These are phyloP conservation scores for Fusarium redolens DNA, from an alignment of 2,329 filamentous ascomycete genomes.

Conservation along the genomic window DNA sequence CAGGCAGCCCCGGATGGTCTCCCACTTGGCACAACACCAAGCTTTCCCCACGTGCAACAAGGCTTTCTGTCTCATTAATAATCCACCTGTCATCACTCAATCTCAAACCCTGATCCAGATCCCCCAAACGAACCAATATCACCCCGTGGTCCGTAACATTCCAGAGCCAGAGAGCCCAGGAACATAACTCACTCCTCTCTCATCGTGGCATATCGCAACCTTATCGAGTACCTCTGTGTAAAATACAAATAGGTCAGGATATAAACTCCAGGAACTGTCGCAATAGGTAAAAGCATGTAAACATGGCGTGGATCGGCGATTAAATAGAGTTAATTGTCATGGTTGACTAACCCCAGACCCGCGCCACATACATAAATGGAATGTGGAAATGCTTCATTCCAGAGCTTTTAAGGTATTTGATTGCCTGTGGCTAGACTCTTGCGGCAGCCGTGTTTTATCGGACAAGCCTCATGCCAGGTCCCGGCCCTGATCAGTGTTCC, in stretches of 20 bases:
- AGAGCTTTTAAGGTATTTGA: background rate
- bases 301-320: background rate
- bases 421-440: slow-evolving; percentile 1
- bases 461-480: slow-evolving; percentile 4
- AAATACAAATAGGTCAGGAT: background rate
- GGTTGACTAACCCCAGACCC: background rate
- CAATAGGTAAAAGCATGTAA: background rate
- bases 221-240: background rate
- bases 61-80: background rate
- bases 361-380: slow-evolving; percentile 14
- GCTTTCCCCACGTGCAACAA: background rate
- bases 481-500: slow-evolving; percentile 19
- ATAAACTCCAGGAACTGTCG: background rate
- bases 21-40: background rate
- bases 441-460: background rate
- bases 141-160: background rate
- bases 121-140: accelerated
- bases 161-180: background rate
- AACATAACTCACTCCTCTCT: background rate
- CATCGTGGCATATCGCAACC: background rate
- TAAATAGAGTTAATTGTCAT: background rate
- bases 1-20: background rate
- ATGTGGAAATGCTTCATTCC: background rate
- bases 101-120: background rate
- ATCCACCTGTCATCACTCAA: background rate